Evolutionary conservation across 192 early-diverging fungal species (phyloP), one percentile per base, ranked within the genome.

Genomic region (Coemansia brasiliensis): DNA sequence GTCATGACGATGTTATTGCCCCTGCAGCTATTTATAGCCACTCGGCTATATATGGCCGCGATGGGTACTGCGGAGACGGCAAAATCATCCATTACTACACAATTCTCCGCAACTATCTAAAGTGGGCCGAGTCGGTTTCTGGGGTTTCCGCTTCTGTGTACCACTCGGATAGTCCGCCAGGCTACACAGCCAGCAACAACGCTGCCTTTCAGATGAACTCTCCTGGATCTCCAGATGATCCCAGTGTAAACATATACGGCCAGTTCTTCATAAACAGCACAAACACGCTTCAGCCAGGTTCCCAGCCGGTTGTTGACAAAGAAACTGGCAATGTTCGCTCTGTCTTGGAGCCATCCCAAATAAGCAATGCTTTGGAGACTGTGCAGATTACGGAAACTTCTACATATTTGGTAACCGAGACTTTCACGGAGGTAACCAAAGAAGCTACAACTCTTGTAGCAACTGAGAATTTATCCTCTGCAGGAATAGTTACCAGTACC

Each of bases 41-140:
- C 13, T 65, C 62, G 15, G 46, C 45, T 3, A 57, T 55, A 8
- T 50, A 59, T 16, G 46, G 57, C 3, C 32, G 29, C 27, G 39
- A 18, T 13, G 63, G 54, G 3, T 65, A 61, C 18, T 72, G 70
- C 21, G 55, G 63, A 1, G 16, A 29, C 1, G 38, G 48, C 1
- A 55, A 41, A 3, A 39, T 72, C 8, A 40, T 54, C 35, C 57
- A 41, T 43, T 72, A 72, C 55, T 72, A 72, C 45, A 53, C 46
- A 3, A 21, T 66, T 22, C 17, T 72, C 15, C 59, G 63, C 39
- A 65, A 72, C 59, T 72, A 72, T 24, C 24, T 72, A 0, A 27
- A 59, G 9, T 72, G 70, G 70, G 48, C 55, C 16, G 16, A 67
- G 32, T 20, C n/a, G 9, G 35, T 26, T 12, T 15, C 51, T 0